Conservation (phyloP, 495 filamentous ascomycete species). For the Aspergillus nanangensis region DNA sequence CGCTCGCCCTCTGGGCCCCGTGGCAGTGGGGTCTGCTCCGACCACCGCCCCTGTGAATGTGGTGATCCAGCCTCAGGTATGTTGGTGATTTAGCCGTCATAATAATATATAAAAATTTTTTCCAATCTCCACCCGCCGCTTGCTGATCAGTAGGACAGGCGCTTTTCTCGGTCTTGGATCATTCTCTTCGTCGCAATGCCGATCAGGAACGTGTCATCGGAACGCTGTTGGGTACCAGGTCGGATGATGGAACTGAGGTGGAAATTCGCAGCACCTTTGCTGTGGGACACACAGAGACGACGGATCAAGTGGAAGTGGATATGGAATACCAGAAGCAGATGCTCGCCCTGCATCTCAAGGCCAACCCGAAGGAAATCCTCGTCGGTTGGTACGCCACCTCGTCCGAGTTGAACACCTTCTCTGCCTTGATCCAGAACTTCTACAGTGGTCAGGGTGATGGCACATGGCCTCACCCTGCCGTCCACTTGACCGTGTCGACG, state of each 20-base stretch:
- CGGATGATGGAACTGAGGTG: constrained; percentile 93
- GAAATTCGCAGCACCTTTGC: constrained; percentile 95
- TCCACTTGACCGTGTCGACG: constrained; percentile 92
- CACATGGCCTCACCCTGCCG: constrained; percentile 91
- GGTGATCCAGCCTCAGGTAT: constrained; percentile 91
- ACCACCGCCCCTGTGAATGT: constrained; percentile 88
- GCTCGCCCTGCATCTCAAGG: constrained; percentile 88
- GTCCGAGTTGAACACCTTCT: constrained; percentile 94
- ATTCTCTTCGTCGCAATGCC: constrained; percentile 83
- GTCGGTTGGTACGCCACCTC: constrained; percentile 98
- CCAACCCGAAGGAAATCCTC: constrained; percentile 87
- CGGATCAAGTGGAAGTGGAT: constrained; percentile 98
- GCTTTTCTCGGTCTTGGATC: constrained; percentile 94
- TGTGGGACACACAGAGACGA: constrained; percentile 94
- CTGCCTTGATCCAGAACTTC: constrained; percentile 98
- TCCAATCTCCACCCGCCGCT: background rate
- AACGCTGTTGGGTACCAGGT: constrained; percentile 84
- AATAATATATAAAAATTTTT: background rate
- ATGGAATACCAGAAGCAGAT: constrained; percentile 99
- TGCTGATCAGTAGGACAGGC: too few species aligned
- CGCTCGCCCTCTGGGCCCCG: constrained; percentile 82
- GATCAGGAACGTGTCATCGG: constrained; percentile 95
- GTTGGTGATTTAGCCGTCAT: constrained; percentile 15
- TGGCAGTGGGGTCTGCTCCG: constrained; percentile 68
- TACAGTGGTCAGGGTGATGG: constrained; percentile 95